Evolutionary conservation across 139 green algal genomes (phyloP), one percentile per base, ranked within the genome.

Genomic region (Picochlorum sp.): DNA sequence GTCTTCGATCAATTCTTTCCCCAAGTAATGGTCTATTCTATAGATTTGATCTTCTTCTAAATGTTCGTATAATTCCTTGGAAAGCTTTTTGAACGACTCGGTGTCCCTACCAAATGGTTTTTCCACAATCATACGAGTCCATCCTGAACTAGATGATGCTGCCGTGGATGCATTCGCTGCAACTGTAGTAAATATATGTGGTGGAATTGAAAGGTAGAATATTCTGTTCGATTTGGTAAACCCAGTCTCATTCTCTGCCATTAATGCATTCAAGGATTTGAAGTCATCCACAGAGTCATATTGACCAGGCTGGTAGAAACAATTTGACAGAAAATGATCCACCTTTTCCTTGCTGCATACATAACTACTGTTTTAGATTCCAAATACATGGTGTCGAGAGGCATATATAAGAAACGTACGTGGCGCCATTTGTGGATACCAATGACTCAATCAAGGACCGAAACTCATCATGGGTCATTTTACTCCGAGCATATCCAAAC

Each of bases 1-100:
- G 78, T 99, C 98, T 73, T 99, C 92, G 45, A 99, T 96, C 41
- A 99, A 78, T 85, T 99, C 94, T 79, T 99, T 99, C 70, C 92
- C 93, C 44, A 98, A 84, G 81, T 99, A 99, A 81, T 99, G 94
- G 77, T 99, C 94, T 76, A 99, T 99, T 65, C 94, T 82, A 81
- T 96, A 99, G 28, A 97, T 98, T 77, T 98, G 85, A 11, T 99
- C 92, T 84, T 99, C 94, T 5, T 63, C 75, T 30, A 99, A 75
- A 68, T 95, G 78, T 49, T 83, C 30, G 24, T 77, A 75, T 59
- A 99, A 77, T 4, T 82, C 87, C 13, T 44, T 13, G 6, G 65
- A 71, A 50, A 99, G 82, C 78, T 89, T 72, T 16, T 57, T 55
- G 65, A 85, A 95, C 50, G 78, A 91, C 55, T 81, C 83, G 23